Conservation (phyloP, 2,329 filamentous ascomycete genomes). For the Pestalotiopsis sp. region DNA sequence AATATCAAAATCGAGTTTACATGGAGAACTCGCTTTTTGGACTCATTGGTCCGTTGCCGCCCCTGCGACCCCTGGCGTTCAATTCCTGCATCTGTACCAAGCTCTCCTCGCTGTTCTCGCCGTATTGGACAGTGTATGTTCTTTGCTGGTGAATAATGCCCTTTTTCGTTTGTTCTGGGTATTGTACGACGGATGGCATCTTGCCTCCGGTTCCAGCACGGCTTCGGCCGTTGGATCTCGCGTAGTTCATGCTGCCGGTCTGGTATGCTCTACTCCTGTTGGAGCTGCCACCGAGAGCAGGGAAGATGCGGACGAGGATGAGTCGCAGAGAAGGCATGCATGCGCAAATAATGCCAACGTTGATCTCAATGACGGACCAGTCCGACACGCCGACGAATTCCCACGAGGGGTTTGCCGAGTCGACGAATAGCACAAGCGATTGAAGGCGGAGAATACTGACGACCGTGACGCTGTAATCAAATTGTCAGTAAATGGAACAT, state of each 20-base stretch:
- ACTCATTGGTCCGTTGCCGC: neutral
- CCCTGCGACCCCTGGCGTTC: neutral
- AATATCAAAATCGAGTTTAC: neutral
- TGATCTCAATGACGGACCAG: conserved; percentile 19
- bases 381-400: conserved; percentile 14
- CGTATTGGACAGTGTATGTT: conserved; percentile 8
- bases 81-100: conserved; percentile 8
- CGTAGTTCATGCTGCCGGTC: neutral
- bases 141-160: conserved; percentile 3
- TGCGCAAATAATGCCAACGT: conserved; percentile 14
- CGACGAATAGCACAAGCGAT: conserved; percentile 16
- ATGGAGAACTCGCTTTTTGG: neutral
- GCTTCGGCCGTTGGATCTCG: conserved; percentile 1
- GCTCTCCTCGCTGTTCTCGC: conserved; percentile 1
- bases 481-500: conserved; percentile 28
- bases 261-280: neutral
- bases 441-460: conserved; percentile 18
- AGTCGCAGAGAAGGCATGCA: conserved; percentile 12
- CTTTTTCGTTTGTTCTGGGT: conserved; percentile 1
- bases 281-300: conserved; percentile 2
- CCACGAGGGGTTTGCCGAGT: conserved; percentile 16
- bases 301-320: conserved; percentile 20
- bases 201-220: conserved; percentile 5
- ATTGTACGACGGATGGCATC: neutral
- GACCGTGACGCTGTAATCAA: conserved; percentile 14